phyloP scores from a whole-genome alignment of 148 eudicot genomes.

The Fagopyrum esculentum region DNA sequence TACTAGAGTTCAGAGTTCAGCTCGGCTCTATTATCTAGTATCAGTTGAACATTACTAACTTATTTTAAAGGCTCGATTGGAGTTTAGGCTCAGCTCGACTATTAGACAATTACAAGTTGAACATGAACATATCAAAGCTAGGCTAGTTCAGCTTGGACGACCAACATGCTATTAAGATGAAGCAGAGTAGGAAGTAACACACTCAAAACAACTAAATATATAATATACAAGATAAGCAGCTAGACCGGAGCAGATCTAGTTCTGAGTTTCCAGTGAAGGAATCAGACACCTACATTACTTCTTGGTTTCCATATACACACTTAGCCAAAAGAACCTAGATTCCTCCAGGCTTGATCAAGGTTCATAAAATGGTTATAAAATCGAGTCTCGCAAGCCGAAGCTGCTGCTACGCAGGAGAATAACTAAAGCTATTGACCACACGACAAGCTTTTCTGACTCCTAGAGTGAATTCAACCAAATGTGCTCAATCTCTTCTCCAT shows the following conservation, averaged over 20 bases:
- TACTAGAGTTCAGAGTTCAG: too few species aligned
- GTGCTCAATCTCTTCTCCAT: constrained; percentile 23
- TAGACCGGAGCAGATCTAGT: not conserved
- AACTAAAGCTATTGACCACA: not conserved
- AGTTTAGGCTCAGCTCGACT: too few species aligned
- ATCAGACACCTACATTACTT: constrained; percentile 5
- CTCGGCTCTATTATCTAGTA: too few species aligned
- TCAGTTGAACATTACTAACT: too few species aligned
- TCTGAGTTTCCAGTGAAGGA: not conserved
- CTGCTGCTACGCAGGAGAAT: not conserved
- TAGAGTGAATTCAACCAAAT: not conserved
- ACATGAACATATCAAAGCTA: too few species aligned
- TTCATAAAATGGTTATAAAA: not conserved
- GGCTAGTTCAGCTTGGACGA: too few species aligned
- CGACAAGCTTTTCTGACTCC: too few species aligned
- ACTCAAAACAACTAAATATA: not conserved
- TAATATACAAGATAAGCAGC: not conserved
- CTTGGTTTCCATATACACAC: constrained; percentile 10
- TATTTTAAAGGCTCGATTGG: too few species aligned
- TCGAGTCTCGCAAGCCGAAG: not conserved
- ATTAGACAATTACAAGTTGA: too few species aligned
- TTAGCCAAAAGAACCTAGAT: not conserved
- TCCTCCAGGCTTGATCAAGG: not conserved
- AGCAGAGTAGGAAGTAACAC: not conserved
- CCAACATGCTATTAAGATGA: too few species aligned